Evolutionary conservation across 1,284 basidiomycete species (phyloP).

Genomic region (Boletus semigastroideus): DNA sequence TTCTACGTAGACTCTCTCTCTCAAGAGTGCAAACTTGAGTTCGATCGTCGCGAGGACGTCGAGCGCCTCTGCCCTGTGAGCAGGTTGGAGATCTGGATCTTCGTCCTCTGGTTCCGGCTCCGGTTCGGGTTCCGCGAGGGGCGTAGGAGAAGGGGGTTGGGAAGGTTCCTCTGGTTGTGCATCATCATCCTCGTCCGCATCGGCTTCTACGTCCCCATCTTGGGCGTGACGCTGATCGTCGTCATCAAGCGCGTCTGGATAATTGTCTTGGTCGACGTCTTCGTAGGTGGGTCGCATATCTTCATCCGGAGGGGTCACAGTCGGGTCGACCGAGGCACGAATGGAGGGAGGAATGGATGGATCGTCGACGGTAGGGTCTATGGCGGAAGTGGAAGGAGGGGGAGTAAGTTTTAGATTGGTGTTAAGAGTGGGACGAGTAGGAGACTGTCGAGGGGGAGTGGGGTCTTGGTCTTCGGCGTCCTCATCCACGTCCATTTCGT

Average conservation of each 20-base stretch:
- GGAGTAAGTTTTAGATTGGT: slow-evolving; percentile 14
- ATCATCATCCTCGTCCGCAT: slow-evolving; percentile 40
- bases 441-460: slow-evolving; percentile 13
- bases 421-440: slow-evolving; percentile 19
- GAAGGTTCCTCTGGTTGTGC: slow-evolving; percentile 28
- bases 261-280: slow-evolving; percentile 29
- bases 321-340: slow-evolving; percentile 23
- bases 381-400: slow-evolving; percentile 10
- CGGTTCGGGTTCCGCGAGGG: slow-evolving; percentile 24
- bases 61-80: slow-evolving; percentile 75
- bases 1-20: slow-evolving; percentile 76
- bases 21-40: slow-evolving; percentile 71
- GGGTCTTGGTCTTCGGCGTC: slow-evolving; percentile 28
- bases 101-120: slow-evolving; percentile 34
- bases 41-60: slow-evolving; percentile 77
- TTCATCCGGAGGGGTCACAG: slow-evolving; percentile 20
- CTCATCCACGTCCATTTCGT: slow-evolving; percentile 39
- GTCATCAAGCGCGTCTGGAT: slow-evolving; percentile 25
- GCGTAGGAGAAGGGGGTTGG: slow-evolving; percentile 25
- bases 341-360: slow-evolving; percentile 20
- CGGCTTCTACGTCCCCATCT: slow-evolving; percentile 35
- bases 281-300: slow-evolving; percentile 15
- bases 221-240: slow-evolving; percentile 22
- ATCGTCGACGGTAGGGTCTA: slow-evolving; percentile 13
- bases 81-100: slow-evolving; percentile 68